A percentile compares a stretch with the other conserved stretches of the same genome.
Conservation (phyloP, 495 filamentous ascomycete genomes). For the Penicillium dipodomyicola region DNA sequence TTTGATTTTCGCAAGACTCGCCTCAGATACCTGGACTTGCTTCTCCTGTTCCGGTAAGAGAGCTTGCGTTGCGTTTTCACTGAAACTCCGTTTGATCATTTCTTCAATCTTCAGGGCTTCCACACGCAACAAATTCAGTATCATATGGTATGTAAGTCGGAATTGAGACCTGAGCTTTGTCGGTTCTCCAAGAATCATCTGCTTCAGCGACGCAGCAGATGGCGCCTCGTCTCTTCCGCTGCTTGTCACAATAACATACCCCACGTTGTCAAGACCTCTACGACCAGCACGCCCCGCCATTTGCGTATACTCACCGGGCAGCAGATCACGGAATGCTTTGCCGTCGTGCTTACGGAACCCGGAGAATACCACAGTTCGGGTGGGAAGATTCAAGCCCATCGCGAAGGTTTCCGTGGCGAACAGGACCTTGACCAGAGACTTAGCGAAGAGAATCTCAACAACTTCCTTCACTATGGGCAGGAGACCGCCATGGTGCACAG, state of each 20-base stretch:
- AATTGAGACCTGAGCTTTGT: constrained; percentile 96
- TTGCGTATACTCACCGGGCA: constrained; percentile 96
- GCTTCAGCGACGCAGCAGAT: constrained; percentile 70
- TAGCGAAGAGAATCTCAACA: constrained; percentile 94
- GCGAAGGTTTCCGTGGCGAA: constrained; percentile 99
- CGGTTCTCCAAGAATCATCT: constrained; percentile 95
- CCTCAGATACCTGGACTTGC: constrained; percentile 87
- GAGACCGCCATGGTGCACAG: constrained; percentile 94
- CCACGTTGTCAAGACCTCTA: constrained; percentile 86
- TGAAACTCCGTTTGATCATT: constrained; percentile 99
- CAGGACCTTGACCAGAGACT: constrained; percentile 89
- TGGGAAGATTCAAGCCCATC: constrained; percentile 96
- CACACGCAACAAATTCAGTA: constrained; percentile 89
- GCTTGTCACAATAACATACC: constrained; percentile 88
- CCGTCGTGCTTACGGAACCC: constrained; percentile 96
- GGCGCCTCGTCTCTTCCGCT: constrained; percentile 84
- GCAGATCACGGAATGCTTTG: constrained; percentile 81
- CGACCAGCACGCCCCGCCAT: constrained; percentile 96
- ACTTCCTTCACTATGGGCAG: constrained; percentile 97
- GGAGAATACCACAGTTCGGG: constrained; percentile 94
- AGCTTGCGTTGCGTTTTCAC: constrained; percentile 97
- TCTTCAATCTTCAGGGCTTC: constrained; percentile 98
- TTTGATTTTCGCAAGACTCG: constrained; percentile 84
- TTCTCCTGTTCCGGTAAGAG: constrained; percentile 93
- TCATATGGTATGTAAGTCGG: constrained; percentile 98